Evolutionary conservation across 1,139 yeast genomes (phyloP).

Genomic region (Yarrowia galli): DNA sequence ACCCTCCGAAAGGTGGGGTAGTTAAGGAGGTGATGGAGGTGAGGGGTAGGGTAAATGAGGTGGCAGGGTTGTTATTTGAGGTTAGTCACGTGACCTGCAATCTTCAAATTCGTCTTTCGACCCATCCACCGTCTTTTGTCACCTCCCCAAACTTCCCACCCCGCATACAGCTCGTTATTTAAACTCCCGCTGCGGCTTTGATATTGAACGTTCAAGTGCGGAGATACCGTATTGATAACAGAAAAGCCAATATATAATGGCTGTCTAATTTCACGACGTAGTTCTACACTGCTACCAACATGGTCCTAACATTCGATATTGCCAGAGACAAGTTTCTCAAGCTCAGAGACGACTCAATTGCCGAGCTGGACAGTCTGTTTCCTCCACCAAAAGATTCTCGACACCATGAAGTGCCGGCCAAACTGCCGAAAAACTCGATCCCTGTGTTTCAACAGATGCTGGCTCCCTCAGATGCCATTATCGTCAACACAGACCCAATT

Average conservation of each 20-base stretch:
- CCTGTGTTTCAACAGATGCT: not conserved
- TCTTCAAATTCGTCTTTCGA: no score
- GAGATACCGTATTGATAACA: not conserved
- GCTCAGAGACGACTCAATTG: not conserved
- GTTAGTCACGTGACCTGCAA: no score
- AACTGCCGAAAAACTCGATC: constrained; percentile 2
- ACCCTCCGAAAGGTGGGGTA: not conserved
- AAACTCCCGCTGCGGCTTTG: constrained; percentile 8
- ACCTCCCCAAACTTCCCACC: no score
- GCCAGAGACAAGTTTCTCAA: not conserved
- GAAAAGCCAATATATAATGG: not conserved
- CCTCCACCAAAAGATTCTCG: constrained; percentile 1
- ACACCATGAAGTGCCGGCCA: not conserved
- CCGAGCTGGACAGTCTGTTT: not conserved
- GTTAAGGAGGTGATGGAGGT: not conserved
- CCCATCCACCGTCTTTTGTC: no score
- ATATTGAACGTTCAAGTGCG: not conserved
- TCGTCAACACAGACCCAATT: constrained; percentile 1
- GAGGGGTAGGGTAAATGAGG: no score
- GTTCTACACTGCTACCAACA: no score
- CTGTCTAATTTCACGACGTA: not conserved
- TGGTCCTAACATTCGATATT: not conserved
- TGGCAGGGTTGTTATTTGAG: no score
- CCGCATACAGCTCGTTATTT: no score
- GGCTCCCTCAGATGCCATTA: not conserved